Percentiles rank a stretch among this genome's conserved stretches.
Conservation (phyloP, 1,284 basidiomycete species). For the Pterula multifida region DNA sequence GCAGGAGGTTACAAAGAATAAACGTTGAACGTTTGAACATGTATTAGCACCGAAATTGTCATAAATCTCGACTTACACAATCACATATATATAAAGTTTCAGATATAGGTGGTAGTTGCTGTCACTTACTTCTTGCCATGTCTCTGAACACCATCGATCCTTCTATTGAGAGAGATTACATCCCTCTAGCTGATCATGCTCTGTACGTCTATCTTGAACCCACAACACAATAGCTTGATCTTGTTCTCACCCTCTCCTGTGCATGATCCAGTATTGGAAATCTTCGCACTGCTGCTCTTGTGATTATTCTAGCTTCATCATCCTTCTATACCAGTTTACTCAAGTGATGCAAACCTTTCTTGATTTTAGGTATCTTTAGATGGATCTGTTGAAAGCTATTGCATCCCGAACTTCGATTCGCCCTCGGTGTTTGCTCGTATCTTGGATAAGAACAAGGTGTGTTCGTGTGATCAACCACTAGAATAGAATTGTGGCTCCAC, state of each 20-base stretch:
- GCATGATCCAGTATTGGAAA: constrained; percentile 55
- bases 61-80: background rate
- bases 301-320: constrained; percentile 72
- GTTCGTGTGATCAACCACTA: too few relatives aligned
- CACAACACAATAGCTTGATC: background rate
- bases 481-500: too few relatives aligned
- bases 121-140: background rate
- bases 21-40: too few relatives aligned
- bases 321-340: constrained; percentile 30
- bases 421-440: constrained; percentile 84
- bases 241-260: background rate
- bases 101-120: background rate
- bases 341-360: background rate
- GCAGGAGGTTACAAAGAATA: too few relatives aligned
- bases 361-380: background rate
- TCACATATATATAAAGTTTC: too few relatives aligned
- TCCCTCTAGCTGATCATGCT: constrained; percentile 60
- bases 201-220: constrained; percentile 31
- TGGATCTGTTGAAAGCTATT: constrained; percentile 65
- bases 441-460: constrained; percentile 68
- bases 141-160: constrained; percentile 1
- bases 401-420: constrained; percentile 87
- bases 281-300: constrained; percentile 67
- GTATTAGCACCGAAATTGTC: background rate
- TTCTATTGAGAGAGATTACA: constrained; percentile 37